A percentile compares a stretch with the other conserved stretches of the same genome.
Conservation (phyloP, 345 rosid species). For the Linum lewisii region DNA sequence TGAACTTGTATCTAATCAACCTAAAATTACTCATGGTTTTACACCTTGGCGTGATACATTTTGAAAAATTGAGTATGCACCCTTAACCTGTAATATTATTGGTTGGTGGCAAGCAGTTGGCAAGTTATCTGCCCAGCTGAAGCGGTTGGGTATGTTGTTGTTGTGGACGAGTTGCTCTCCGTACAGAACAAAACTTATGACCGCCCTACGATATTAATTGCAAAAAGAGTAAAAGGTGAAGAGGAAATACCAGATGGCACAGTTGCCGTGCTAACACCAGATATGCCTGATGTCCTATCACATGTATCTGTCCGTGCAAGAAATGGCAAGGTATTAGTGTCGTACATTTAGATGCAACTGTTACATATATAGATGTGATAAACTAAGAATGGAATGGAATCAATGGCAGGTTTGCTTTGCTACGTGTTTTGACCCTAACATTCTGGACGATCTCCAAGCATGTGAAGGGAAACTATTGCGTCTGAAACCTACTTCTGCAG, state of each 20-base stretch:
- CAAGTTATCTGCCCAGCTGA: conserved; percentile 97
- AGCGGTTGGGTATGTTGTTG: conserved; percentile 69
- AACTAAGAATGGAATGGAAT: conserved; percentile 9
- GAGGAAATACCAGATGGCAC: conserved; percentile 98
- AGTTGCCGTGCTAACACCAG: conserved; percentile 95
- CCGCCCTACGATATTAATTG: conserved; percentile 77
- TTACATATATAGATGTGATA: conserved; percentile 12
- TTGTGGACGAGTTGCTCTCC: conserved; percentile 72
- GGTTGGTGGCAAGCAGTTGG: conserved; percentile 61
- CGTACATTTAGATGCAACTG: conserved; percentile 13
- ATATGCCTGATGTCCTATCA: conserved; percentile 97
- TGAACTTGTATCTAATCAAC: not conserved
- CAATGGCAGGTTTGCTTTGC: conserved; percentile 89
- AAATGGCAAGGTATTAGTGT: conserved; percentile 70
- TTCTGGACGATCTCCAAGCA: conserved; percentile 59
- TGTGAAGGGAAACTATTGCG: conserved; percentile 64
- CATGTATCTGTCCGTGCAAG: conserved; percentile 99
- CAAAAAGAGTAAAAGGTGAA: conserved; percentile 89
- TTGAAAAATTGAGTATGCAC: not conserved
- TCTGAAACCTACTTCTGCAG: conserved; percentile 76
- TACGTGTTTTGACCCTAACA: conserved; percentile 85
- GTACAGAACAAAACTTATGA: conserved; percentile 79
- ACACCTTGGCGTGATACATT: not conserved
- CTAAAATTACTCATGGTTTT: too few relatives aligned
- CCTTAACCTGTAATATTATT: conserved; percentile 14